phyloP scores from a whole-genome alignment of 2,329 filamentous ascomycete genomes.

The Pestalotiopsis sp. region DNA sequence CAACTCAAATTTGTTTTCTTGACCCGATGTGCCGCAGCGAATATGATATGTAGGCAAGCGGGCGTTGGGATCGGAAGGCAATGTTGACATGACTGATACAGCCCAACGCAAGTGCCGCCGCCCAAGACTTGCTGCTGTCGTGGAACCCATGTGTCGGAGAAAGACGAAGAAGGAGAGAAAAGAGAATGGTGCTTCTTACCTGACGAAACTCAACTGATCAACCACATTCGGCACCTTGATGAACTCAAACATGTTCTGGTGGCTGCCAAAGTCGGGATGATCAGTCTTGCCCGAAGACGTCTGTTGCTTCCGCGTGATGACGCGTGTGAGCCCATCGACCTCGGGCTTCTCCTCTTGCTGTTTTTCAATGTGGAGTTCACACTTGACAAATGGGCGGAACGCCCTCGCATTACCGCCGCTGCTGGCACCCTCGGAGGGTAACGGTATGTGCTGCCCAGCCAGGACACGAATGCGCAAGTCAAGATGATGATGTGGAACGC shows the following conservation, averaged over 20 bases:
- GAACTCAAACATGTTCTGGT: conserved; percentile 61
- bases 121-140: background rate
- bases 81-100: background rate
- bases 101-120: background rate
- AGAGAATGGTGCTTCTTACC: conserved; percentile 52
- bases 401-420: conserved; percentile 51
- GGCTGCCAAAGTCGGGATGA: conserved; percentile 64
- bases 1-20: conserved; percentile 22
- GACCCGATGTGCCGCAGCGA: conserved; percentile 20
- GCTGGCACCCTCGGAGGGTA: conserved; percentile 55
- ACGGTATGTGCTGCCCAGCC: conserved; percentile 74
- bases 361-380: conserved; percentile 80
- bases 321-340: conserved; percentile 45
- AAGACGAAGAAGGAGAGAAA: background rate
- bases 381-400: conserved; percentile 76
- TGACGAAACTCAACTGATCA: conserved; percentile 72
- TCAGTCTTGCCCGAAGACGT: conserved; percentile 59
- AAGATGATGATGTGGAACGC: conserved; percentile 55
- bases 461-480: conserved; percentile 74
- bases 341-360: conserved; percentile 37
- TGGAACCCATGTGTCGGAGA: background rate
- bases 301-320: conserved; percentile 61
- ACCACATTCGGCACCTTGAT: conserved; percentile 60
- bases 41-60: conserved; percentile 20
- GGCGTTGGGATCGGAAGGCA: background rate